Conservation (phyloP, 2,329 filamentous ascomycete genomes). For the Fusarium cicatricum region DNA sequence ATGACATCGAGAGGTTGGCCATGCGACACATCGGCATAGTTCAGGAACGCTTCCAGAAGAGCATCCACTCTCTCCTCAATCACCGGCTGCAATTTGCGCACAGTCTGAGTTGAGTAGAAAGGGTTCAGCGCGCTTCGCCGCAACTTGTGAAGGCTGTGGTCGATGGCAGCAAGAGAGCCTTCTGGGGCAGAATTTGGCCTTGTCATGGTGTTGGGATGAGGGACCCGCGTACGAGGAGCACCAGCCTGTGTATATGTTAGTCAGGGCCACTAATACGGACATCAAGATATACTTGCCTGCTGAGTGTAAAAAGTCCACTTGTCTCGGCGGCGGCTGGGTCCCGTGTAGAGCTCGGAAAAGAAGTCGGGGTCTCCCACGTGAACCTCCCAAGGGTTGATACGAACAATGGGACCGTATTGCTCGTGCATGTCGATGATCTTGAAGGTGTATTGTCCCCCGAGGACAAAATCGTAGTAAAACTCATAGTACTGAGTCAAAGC, state of each 20-base stretch:
- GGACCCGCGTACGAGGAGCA: slow-evolving; percentile 43
- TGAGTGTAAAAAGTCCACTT: slow-evolving; percentile 49
- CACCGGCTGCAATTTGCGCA: slow-evolving; percentile 49
- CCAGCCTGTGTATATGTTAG: slow-evolving; percentile 43
- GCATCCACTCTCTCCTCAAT: slow-evolving; percentile 49
- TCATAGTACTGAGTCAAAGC: slow-evolving; percentile 52
- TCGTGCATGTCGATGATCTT: slow-evolving; percentile 53
- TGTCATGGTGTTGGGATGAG: slow-evolving; percentile 20
- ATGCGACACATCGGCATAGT: slow-evolving; percentile 38
- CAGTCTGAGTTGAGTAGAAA: slow-evolving; percentile 50
- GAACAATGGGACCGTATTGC: slow-evolving; percentile 52
- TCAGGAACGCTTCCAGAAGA: slow-evolving; percentile 44
- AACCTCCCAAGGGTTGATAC: slow-evolving; percentile 53
- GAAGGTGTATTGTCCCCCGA: slow-evolving; percentile 53
- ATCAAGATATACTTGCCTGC: slow-evolving; percentile 39
- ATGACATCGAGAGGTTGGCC: slow-evolving; percentile 47
- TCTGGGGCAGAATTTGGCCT: slow-evolving; percentile 39
- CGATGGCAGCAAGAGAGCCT: slow-evolving; percentile 47
- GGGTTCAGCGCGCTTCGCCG: slow-evolving; percentile 48
- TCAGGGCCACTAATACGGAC: not conserved
- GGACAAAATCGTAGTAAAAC: slow-evolving; percentile 54
- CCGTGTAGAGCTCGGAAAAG: slow-evolving; percentile 50
- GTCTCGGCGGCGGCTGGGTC: slow-evolving; percentile 42
- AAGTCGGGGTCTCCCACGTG: slow-evolving; percentile 50
- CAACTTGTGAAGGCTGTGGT: slow-evolving; percentile 46